Evolutionary conservation across 805 yeast species (phyloP).

Genomic region (Clavispora carvajalis): DNA sequence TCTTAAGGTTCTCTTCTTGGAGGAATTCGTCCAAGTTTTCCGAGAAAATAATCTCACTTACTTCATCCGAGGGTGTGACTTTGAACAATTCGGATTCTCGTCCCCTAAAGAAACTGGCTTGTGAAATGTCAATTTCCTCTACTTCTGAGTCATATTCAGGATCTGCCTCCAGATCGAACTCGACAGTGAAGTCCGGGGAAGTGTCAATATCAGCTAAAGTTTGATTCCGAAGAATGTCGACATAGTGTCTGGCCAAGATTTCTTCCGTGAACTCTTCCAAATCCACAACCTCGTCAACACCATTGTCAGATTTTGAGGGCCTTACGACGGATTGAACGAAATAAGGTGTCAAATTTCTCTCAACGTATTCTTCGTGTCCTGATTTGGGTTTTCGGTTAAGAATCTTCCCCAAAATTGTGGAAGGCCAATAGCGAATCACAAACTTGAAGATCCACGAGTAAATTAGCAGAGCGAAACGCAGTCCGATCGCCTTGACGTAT

Average conservation of each 20-base stretch:
- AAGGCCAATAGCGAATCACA: slow-evolving; percentile 6
- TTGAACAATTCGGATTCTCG: not conserved
- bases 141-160: slow-evolving; percentile 6
- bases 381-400: not conserved
- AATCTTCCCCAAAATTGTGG: slow-evolving; percentile 2
- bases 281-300: not conserved
- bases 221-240: not conserved
- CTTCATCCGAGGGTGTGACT: not conserved
- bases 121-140: not conserved
- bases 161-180: not conserved
- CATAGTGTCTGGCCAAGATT: not conserved
- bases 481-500: slow-evolving; percentile 17
- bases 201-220: slow-evolving; percentile 7
- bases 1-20: slow-evolving; percentile 12
- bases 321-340: slow-evolving; percentile 18
- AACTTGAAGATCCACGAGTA: slow-evolving; percentile 14
- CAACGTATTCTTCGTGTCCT: slow-evolving; percentile 6
- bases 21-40: slow-evolving; percentile 5
- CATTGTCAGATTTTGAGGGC: not conserved
- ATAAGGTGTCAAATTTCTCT: slow-evolving; percentile 17
- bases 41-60: slow-evolving; percentile 10
- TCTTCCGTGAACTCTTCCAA: not conserved
- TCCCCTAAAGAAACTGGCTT: not conserved
- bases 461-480: slow-evolving; percentile 18
- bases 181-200: slow-evolving; percentile 8